Evolutionary conservation across 2,329 filamentous ascomycete genomes (phyloP).

Genomic region (Geosmithia flava): DNA sequence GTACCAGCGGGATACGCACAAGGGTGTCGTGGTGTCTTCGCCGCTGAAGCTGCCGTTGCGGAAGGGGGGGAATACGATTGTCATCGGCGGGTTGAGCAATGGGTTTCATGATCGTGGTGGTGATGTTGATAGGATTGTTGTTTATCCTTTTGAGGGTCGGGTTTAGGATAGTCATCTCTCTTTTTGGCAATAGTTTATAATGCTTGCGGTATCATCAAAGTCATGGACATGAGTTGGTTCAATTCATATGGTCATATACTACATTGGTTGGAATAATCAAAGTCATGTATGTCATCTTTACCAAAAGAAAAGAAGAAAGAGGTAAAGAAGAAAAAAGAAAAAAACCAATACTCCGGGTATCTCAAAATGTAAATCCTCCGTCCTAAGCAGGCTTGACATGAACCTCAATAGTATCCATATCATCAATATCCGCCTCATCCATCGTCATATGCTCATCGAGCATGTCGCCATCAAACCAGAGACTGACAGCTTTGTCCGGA

Average conservation of each 20-base stretch:
- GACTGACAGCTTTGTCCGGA: constrained; percentile 37
- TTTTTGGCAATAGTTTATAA: no score
- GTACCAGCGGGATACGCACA: constrained; percentile 39
- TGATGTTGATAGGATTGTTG: constrained; percentile 45
- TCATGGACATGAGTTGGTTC: no score
- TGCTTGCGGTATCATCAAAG: no score
- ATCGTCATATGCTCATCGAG: constrained; percentile 50
- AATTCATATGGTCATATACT: no score
- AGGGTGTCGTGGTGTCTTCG: constrained; percentile 46
- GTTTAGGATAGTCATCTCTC: no score
- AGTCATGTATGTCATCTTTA: no score
- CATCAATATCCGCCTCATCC: constrained; percentile 56
- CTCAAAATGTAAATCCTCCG: neutral
- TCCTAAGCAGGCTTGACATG: constrained; percentile 38
- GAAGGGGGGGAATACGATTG: constrained; percentile 42
- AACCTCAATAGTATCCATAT: constrained; percentile 67
- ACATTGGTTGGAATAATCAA: no score
- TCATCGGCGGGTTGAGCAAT: constrained; percentile 43
- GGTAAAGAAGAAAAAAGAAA: no score
- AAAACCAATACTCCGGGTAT: no score
- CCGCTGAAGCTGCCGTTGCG: constrained; percentile 40
- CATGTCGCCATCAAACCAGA: constrained; percentile 66
- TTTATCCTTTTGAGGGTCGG: constrained; percentile 46
- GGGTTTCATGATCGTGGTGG: constrained; percentile 43
- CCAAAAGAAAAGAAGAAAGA: constrained; percentile 1